Evolutionary conservation across 2,329 filamentous ascomycete species (phyloP).

Genomic region (Alternaria angustiovoidea): DNA sequence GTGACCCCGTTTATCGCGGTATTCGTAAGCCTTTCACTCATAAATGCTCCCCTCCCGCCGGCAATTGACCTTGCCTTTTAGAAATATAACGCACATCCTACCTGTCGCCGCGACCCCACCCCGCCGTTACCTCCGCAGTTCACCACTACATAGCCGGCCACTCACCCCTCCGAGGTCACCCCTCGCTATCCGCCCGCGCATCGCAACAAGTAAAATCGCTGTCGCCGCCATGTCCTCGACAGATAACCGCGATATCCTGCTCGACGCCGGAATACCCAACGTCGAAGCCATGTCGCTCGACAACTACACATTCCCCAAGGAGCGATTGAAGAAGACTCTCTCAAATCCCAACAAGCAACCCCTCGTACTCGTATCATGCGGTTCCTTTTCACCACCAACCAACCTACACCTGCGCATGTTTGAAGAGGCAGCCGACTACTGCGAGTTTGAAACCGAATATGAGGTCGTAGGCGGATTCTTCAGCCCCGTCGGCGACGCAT

Average conservation of each 20-base stretch:
- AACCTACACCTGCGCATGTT: conserved; percentile 87
- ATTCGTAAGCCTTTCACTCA: conserved; percentile 26
- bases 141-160: conserved; percentile 15
- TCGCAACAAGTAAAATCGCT: conserved; percentile 5
- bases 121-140: conserved; percentile 5
- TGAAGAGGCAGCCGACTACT: conserved; percentile 83
- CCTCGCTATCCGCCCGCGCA: conserved; percentile 13
- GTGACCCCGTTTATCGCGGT: conserved; percentile 16
- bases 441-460: conserved; percentile 73
- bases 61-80: conserved; percentile 26
- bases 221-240: conserved; percentile 35
- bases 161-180: conserved; percentile 18
- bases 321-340: conserved; percentile 66
- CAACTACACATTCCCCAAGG: conserved; percentile 68
- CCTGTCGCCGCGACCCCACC: conserved; percentile 9
- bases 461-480: conserved; percentile 88
- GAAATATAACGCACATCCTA: conserved; percentile 11
- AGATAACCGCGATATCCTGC: conserved; percentile 28
- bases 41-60: conserved; percentile 22
- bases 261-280: conserved; percentile 36
- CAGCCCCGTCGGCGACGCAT: conserved; percentile 76
- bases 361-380: conserved; percentile 73
- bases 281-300: conserved; percentile 48
- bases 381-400: conserved; percentile 76
- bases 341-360: conserved; percentile 66